These are phyloP conservation scores for Neopestalotiopsis rosae DNA, from an alignment of 2,329 filamentous ascomycete genomes.

Conservation along the genomic window DNA sequence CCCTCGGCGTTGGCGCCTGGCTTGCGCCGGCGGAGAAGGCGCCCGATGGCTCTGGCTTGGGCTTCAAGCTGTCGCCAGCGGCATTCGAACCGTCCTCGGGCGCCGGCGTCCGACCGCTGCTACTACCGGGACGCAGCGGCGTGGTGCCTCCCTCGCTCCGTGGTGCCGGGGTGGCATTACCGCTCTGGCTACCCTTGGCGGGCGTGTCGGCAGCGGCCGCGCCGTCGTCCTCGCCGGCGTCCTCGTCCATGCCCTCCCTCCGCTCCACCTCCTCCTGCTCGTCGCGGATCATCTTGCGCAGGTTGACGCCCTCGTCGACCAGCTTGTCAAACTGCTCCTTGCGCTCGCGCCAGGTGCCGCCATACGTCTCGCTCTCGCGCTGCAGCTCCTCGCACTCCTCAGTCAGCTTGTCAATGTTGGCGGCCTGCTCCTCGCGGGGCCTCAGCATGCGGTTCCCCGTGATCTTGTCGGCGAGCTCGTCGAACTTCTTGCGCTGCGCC, in stretches of 20 bases:
- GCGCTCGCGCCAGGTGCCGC: constrained; percentile 82
- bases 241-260: constrained; percentile 80
- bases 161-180: constrained; percentile 53
- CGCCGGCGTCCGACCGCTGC: constrained; percentile 36
- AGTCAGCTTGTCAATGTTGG: constrained; percentile 80
- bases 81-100: constrained; percentile 38
- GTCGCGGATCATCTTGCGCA: constrained; percentile 85
- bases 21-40: constrained; percentile 45
- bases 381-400: constrained; percentile 89
- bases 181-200: constrained; percentile 51
- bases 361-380: constrained; percentile 82
- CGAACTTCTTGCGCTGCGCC: constrained; percentile 81
- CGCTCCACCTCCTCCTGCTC: constrained; percentile 95
- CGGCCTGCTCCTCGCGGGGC: constrained; percentile 81
- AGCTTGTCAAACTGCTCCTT: constrained; percentile 87
- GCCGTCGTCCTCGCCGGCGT: constrained; percentile 40
- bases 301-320: constrained; percentile 87
- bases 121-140: constrained; percentile 49
- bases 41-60: constrained; percentile 34
- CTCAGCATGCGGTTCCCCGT: constrained; percentile 79
- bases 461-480: constrained; percentile 87
- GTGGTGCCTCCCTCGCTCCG: constrained; percentile 36
- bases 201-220: constrained; percentile 52
- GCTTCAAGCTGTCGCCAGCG: constrained; percentile 39
- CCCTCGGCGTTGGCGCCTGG: constrained; percentile 38